Percentiles rank a stretch among this genome's conserved stretches.
Conservation (phyloP, 2,329 filamentous ascomycete genomes). For the Alternaria alternata region DNA sequence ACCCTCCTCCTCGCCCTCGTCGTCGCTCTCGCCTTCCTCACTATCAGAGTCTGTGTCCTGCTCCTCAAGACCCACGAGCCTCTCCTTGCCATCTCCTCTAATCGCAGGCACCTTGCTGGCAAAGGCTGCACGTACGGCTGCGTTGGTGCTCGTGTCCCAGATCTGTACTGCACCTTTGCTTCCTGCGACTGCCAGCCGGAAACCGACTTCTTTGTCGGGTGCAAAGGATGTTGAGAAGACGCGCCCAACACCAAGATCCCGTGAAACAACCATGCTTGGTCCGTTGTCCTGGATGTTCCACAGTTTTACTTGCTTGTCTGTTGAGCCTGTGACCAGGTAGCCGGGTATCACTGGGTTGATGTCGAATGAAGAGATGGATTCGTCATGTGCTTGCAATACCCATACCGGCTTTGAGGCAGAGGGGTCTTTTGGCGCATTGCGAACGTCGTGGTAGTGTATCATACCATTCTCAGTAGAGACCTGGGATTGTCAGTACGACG, state of each 20-base stretch:
- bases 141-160: slow-evolving; percentile 97
- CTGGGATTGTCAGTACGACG: slow-evolving; percentile 37
- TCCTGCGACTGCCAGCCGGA: slow-evolving; percentile 90
- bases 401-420: slow-evolving; percentile 84
- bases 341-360: slow-evolving; percentile 90
- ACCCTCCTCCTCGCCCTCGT: slow-evolving; percentile 51
- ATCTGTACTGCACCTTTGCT: slow-evolving; percentile 93
- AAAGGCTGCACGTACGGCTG: slow-evolving; percentile 83
- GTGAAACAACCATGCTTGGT: slow-evolving; percentile 87
- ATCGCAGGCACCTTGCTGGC: slow-evolving; percentile 70
- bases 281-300: slow-evolving; percentile 88
- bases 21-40: slow-evolving; percentile 57
- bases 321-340: slow-evolving; percentile 91
- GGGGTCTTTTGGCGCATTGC: slow-evolving; percentile 76
- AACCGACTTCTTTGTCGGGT: slow-evolving; percentile 88
- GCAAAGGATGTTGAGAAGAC: slow-evolving; percentile 92
- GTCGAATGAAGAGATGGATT: slow-evolving; percentile 90
- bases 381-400: slow-evolving; percentile 95
- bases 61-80: slow-evolving; percentile 76
- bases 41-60: slow-evolving; percentile 69
- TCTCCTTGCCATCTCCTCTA: slow-evolving; percentile 73
- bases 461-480: slow-evolving; percentile 87
- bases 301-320: slow-evolving; percentile 93
- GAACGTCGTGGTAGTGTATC: slow-evolving; percentile 89
- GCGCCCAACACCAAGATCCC: slow-evolving; percentile 92